A percentile compares a stretch with the other conserved stretches of the same genome.
phyloP scores from a whole-genome alignment of 2,329 filamentous ascomycete genomes.

The Aspergillus floridensis region DNA sequence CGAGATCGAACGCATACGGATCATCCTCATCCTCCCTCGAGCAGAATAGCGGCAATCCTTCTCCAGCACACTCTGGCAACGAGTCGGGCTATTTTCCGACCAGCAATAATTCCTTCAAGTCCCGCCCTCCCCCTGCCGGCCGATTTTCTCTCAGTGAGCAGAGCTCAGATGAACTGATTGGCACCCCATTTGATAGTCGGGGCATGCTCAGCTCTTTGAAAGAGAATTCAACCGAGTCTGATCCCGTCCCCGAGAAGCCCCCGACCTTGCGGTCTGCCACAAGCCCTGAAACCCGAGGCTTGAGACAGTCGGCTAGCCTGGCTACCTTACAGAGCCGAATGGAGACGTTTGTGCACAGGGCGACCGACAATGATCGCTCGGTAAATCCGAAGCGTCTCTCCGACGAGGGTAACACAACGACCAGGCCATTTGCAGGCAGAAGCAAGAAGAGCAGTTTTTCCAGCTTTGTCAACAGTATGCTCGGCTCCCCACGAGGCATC shows the following conservation, averaged over 20 bases:
- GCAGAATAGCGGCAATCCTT: conserved; percentile 40
- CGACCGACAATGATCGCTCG: conserved; percentile 48
- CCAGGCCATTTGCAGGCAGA: conserved; percentile 61
- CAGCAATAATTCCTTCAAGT: conserved; percentile 27
- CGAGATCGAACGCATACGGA: conserved; percentile 46
- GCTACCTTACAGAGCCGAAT: conserved; percentile 52
- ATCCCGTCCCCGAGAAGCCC: conserved; percentile 38
- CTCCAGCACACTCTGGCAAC: conserved; percentile 36
- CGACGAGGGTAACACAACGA: conserved; percentile 65
- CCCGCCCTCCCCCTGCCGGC: conserved; percentile 34
- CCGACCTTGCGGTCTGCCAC: conserved; percentile 51
- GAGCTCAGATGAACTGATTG: conserved; percentile 47
- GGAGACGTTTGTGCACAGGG: conserved; percentile 47
- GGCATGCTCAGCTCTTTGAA: conserved; percentile 46
- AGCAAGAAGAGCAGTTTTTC: conserved; percentile 84
- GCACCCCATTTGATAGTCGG: conserved; percentile 44
- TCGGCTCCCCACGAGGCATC: conserved; percentile 83
- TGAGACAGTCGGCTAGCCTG: conserved; percentile 67
- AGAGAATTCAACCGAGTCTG: conserved; percentile 37
- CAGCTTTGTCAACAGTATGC: conserved; percentile 77
- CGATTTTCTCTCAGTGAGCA: conserved; percentile 38
- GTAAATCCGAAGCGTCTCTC: conserved; percentile 70
- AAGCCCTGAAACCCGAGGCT: conserved; percentile 56
- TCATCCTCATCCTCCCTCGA: conserved; percentile 51
- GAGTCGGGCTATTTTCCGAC: conserved; percentile 31